phyloP scores from a whole-genome alignment of 805 yeast genomes.

The Kuraishia hungarica region DNA sequence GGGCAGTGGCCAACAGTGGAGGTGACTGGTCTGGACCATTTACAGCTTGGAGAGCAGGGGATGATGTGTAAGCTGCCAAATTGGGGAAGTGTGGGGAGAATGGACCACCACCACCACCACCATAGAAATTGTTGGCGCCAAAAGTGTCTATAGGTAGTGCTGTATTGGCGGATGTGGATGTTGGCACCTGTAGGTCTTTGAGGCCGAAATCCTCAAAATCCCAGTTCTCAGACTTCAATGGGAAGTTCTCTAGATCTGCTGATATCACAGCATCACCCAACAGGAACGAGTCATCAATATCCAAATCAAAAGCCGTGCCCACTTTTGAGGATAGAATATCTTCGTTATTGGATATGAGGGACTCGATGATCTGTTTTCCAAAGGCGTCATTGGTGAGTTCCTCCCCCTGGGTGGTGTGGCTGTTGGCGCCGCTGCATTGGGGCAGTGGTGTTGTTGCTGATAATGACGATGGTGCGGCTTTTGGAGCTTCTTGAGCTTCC shows the following conservation, averaged over 20 bases:
- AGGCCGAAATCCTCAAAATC: neutral
- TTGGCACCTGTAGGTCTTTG: neutral
- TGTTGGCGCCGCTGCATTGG: neutral
- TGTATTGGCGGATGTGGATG: neutral
- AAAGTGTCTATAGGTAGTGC: neutral
- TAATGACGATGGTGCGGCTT: neutral
- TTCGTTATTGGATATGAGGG: neutral
- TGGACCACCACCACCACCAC: neutral
- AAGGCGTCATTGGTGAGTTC: neutral
- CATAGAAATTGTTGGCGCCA: neutral
- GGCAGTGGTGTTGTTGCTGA: neutral
- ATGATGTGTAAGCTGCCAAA: neutral
- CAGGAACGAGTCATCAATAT: neutral
- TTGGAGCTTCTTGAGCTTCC: neutral
- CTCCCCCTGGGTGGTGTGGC: neutral
- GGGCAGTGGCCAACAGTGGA: neutral
- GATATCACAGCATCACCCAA: neutral
- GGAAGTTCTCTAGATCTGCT: neutral
- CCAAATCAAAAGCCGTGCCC: neutral
- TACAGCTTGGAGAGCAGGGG: neutral
- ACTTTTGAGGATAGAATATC: neutral
- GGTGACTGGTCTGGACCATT: slow-evolving; percentile 2
- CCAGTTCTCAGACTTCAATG: neutral
- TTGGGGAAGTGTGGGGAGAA: neutral
- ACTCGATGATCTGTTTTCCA: neutral